Percentiles rank a stretch among this genome's conserved stretches.
Conservation (phyloP, 228 moss, liverwort and hornwort genomes). For the Sphagnum magellanicum region DNA sequence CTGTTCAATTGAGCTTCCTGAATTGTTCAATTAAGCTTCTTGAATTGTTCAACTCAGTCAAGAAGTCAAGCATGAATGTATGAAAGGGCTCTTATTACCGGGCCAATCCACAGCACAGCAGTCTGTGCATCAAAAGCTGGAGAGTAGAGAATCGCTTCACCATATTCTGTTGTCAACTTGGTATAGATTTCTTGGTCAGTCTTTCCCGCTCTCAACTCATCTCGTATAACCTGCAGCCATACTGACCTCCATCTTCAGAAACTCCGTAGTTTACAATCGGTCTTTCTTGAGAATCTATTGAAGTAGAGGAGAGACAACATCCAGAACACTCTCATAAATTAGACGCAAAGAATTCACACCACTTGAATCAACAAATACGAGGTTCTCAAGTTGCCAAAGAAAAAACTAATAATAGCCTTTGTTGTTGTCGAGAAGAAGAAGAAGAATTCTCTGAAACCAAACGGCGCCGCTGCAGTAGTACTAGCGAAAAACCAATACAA, state of each 20-base stretch:
- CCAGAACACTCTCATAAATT: background rate
- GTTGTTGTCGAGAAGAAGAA: no score
- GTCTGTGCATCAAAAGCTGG: constrained; percentile 83
- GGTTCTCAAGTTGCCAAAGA: no score
- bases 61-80: background rate
- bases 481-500: no score
- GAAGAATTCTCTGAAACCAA: no score
- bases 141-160: constrained; percentile 83
- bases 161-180: constrained; percentile 72
- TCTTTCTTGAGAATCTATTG: background rate
- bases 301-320: background rate
- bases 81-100: constrained; percentile 36
- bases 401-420: no score
- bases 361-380: background rate
- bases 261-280: background rate
- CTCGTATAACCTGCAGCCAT: constrained; percentile 65
- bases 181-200: constrained; percentile 77
- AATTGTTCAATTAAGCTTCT: background rate
- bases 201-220: constrained; percentile 74
- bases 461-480: no score
- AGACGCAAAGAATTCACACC: background rate
- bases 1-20: background rate
- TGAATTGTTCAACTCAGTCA: background rate
- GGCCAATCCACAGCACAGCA: constrained; percentile 80
- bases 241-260: background rate